Evolutionary conservation across 1,284 basidiomycete genomes (phyloP), one percentile per base, ranked within the genome.

Genomic region (Phlebopus sp.): DNA sequence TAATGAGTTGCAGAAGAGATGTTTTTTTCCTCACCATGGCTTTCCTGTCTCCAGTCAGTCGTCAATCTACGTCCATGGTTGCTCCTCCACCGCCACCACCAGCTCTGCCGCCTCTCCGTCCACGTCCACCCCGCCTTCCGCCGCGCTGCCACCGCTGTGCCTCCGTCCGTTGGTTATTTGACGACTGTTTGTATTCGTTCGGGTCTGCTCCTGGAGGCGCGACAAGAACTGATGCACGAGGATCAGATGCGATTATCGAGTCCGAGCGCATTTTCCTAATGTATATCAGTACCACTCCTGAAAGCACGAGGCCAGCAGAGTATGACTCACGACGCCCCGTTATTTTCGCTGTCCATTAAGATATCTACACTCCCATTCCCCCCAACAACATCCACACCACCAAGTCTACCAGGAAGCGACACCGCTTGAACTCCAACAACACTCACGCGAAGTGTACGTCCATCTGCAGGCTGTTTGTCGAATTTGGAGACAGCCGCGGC

Each of bases 211-310:
- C 85, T 23, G 86, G 86, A 0, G 86, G 86, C 25, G 82, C 81
- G 30, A 86, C 72, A 21, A 90, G 74, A 3, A 91, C 78, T 6
- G 78, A 73, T 2, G 87, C 84, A 17, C 83, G 77, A 8, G 85
- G 78, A 60, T 89, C 86, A 11, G 75, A 72, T n/a, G 74, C 70
- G 43, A 90, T 65, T 36, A 92, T 76, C 5, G 79, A 79, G 60
- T 93, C 90, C 2, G 90, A 92, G 51, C 90, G 87, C 75, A 93
- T 77, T 79, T 92, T 92, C 51, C 90, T 92, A 11, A 5, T 4
- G 19, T n/a, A 37, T 7, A 25, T 21, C 18, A 18, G 21, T 15
- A 32, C 8, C 34, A 15, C 15, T 35, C 9, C 14, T 13, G 10
- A 42, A 29, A n/a, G 15, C 14, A 2, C 43, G 36, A 17, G 6